Evolutionary conservation across 2,329 filamentous ascomycete species (phyloP).

Genomic region (Verruconis gallopava): DNA sequence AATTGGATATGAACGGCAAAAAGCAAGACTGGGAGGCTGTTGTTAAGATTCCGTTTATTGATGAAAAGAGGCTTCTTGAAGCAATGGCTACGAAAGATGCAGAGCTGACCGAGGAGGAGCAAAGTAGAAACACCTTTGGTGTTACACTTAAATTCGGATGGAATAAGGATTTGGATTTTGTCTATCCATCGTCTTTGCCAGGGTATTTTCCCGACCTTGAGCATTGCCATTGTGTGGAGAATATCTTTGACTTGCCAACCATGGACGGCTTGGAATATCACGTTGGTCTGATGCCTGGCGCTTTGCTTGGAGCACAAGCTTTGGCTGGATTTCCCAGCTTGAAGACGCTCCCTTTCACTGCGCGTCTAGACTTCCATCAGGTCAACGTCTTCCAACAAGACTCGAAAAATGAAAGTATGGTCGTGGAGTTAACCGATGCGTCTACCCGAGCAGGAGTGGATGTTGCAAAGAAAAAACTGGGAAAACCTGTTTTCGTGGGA

Average conservation of each 20-base stretch:
- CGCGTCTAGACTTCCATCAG: conserved; percentile 71
- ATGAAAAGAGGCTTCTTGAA: conserved; percentile 69
- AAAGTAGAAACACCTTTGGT: conserved; percentile 75
- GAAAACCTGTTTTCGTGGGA: conserved; percentile 76
- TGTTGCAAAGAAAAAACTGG: conserved; percentile 65
- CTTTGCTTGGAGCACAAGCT: conserved; percentile 68
- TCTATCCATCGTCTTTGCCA: conserved; percentile 75
- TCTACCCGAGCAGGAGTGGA: conserved; percentile 58
- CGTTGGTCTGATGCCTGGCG: conserved; percentile 71
- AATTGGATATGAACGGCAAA: conserved; percentile 98
- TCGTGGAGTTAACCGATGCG: conserved; percentile 68
- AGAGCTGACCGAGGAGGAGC: conserved; percentile 64
- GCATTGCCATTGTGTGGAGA: conserved; percentile 83
- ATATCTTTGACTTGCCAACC: conserved; percentile 87
- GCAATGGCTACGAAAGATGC: conserved; percentile 81
- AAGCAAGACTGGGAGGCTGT: conserved; percentile 99
- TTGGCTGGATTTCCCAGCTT: conserved; percentile 88
- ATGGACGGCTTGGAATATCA: conserved; percentile 82
- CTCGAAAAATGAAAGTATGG: conserved; percentile 91
- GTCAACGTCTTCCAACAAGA: conserved; percentile 94
- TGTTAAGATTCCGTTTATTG: conserved; percentile 97
- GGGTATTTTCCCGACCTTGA: conserved; percentile 83
- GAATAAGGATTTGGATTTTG: conserved; percentile 60
- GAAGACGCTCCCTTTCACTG: conserved; percentile 72
- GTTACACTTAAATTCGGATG: conserved; percentile 90